A percentile compares a stretch with the other conserved stretches of the same genome.
These are phyloP conservation scores for Barbatosphaeria neglecta DNA, from an alignment of 495 filamentous ascomycete species.

Conservation along the genomic window DNA sequence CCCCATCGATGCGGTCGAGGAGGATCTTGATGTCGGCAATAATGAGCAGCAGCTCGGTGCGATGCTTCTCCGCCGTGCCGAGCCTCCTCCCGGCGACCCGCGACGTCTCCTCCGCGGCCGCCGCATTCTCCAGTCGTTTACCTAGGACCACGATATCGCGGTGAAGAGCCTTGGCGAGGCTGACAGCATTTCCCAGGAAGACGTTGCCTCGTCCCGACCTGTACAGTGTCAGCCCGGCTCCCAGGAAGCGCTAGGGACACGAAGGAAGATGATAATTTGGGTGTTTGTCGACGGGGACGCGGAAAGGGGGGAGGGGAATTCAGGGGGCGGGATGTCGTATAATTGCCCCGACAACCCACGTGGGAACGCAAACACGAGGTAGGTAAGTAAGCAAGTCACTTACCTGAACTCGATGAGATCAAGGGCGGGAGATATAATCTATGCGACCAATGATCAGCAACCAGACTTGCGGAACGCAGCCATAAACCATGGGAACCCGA, in stretches of 20 bases:
- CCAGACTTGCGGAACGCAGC: background rate
- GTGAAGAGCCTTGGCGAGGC: slow-evolving; percentile 74
- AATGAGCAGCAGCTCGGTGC: slow-evolving; percentile 55
- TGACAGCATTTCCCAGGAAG: slow-evolving; percentile 78
- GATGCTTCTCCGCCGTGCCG: slow-evolving; percentile 23
- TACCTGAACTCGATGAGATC: slow-evolving; percentile 91
- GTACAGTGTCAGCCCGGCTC: slow-evolving; percentile 5
- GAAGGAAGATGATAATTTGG: no score
- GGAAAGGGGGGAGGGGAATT: background rate
- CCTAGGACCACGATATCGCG: slow-evolving; percentile 82
- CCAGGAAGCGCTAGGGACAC: no score
- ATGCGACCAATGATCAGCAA: background rate
- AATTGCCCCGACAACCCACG: background rate
- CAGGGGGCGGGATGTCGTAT: background rate
- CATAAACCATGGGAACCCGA: slow-evolving; percentile 9
- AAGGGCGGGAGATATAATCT: slow-evolving; percentile 87
- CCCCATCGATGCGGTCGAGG: slow-evolving; percentile 74
- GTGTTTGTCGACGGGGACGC: background rate
- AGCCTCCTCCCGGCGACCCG: slow-evolving; percentile 37
- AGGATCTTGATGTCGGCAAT: slow-evolving; percentile 66
- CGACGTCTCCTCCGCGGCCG: slow-evolving; percentile 50
- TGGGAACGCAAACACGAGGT: background rate
- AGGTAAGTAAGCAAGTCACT: slow-evolving; percentile 14
- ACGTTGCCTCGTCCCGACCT: slow-evolving; percentile 92
- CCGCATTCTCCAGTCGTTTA: slow-evolving; percentile 58